A percentile compares a stretch with the other conserved stretches of the same genome.
Evolutionary conservation across 2,329 filamentous ascomycete species (phyloP).

Genomic region (Clonostachys solani): DNA sequence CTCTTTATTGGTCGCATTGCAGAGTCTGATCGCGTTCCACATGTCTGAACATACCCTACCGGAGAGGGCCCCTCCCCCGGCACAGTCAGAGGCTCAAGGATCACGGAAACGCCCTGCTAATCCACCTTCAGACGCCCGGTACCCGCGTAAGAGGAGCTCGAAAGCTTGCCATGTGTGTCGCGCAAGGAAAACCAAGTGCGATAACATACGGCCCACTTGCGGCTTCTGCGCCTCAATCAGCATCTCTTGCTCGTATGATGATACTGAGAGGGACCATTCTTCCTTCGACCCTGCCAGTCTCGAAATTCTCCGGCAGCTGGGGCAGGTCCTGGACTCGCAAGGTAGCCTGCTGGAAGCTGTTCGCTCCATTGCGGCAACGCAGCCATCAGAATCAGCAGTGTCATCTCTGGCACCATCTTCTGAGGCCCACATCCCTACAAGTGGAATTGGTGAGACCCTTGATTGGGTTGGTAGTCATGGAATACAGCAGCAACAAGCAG

Average conservation of each 20-base stretch:
- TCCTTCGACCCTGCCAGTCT: slow-evolving; percentile 27
- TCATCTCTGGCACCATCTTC: not conserved
- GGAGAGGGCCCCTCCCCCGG: too few species aligned
- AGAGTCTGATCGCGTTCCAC: too few species aligned
- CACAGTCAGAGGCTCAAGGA: not conserved
- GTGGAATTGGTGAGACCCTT: not conserved
- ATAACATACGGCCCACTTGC: slow-evolving; percentile 26
- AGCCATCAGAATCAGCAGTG: not conserved
- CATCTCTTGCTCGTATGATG: slow-evolving; percentile 24
- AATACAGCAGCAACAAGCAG: slow-evolving; percentile 6
- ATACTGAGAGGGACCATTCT: slow-evolving; percentile 16
- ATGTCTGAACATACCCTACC: too few species aligned
- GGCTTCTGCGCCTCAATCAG: slow-evolving; percentile 25
- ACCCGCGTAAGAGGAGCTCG: slow-evolving; percentile 23
- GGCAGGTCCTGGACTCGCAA: slow-evolving; percentile 11
- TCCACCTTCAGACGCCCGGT: slow-evolving; percentile 10
- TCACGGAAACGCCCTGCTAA: slow-evolving; percentile 8
- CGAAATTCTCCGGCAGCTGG: slow-evolving; percentile 19
- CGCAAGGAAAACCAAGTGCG: slow-evolving; percentile 28
- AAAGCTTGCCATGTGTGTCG: slow-evolving; percentile 28
- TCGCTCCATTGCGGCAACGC: slow-evolving; percentile 6
- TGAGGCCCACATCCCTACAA: not conserved
- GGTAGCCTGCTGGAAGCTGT: slow-evolving; percentile 9
- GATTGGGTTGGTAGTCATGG: not conserved
- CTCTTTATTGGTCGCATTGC: too few species aligned